Base-by-base conservation (phyloP, 352 stramenopile genomes). In the Phytopythium oedochilum region DNA sequence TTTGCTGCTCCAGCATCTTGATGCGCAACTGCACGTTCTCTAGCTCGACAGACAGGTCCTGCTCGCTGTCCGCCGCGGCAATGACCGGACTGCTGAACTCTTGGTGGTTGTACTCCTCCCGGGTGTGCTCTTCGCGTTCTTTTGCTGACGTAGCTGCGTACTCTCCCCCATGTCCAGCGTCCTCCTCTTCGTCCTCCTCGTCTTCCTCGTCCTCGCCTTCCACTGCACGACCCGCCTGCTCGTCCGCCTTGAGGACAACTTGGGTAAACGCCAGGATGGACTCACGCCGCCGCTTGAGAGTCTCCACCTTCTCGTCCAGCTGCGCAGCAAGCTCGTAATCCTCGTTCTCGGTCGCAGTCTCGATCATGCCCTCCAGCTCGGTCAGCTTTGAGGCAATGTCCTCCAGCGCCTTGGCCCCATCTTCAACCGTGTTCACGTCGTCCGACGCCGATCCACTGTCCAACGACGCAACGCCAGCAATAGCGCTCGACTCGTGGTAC, bases 301-400 rank as follows among this genome's bases (percentile, higher is more conserved):
- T 44, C 53, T 92, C 78, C 14, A 94, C 69, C 54, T 87, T 80
- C 28, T 91, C 79, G 47, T 94, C 84, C 44, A 94, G 57, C 31
- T 67, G 84, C 14, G 81, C 84, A 36, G 84, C 84, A 40, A 87
- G 59, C 42, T 94, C 84, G 53, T 94, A 92, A 2, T 94, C 72
- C 57, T 94, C 84, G 28, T 87, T 85, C 45, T 89, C 82, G 0
- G 84, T 94, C 3, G 84, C 84, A 26, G 76, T 63, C 39, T 94
- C 79, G 34, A 94, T 92, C 59, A 82, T 61, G 10, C 36, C 48
- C 49, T 94, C 84, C 1, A 94, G 64, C 35, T 87, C 66, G 6
- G 62, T 63, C 17, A 94, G 61, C 53, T 89, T 83, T 4, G 64
- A 63, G 9, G 62, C 55, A 28, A 92, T 83, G n/a, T 78, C 78